Evolutionary conservation across 768 basidiomycete genomes (phyloP).

Genomic region (Lactarius deliciosus): DNA sequence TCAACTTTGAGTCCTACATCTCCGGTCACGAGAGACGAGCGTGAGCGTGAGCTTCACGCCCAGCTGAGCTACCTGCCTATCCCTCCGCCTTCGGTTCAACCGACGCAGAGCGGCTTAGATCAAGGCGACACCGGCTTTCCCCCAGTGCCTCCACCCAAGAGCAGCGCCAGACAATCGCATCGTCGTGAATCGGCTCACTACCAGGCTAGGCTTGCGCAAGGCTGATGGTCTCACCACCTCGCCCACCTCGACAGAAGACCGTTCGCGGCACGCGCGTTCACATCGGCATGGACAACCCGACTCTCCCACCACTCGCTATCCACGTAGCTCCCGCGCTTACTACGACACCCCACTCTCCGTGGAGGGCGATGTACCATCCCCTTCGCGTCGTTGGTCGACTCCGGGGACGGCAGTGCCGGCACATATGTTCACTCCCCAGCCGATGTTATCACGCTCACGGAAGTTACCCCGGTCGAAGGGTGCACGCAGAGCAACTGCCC

Average conservation of each 20-base stretch:
- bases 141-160: constrained; percentile 7
- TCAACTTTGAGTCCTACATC: neutral
- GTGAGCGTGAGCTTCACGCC: constrained; percentile 3
- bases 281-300: neutral
- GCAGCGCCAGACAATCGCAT: neutral
- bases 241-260: neutral
- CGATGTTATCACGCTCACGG: neutral
- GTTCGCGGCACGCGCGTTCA: neutral
- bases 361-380: neutral
- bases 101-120: neutral
- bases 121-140: neutral
- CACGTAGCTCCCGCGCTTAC: neutral
- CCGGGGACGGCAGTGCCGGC: neutral
- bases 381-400: neutral
- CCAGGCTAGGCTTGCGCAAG: neutral
- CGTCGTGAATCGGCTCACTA: constrained; percentile 15
- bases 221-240: neutral
- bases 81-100: neutral
- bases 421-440: constrained; percentile 9
- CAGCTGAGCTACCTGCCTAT: neutral
- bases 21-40: neutral
- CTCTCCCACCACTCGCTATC: neutral
- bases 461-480: constrained; percentile 9
- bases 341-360: neutral
- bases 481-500: constrained; percentile 1